Conservation (phyloP, 805 yeast species). For the Metschnikowia dekortorum region DNA sequence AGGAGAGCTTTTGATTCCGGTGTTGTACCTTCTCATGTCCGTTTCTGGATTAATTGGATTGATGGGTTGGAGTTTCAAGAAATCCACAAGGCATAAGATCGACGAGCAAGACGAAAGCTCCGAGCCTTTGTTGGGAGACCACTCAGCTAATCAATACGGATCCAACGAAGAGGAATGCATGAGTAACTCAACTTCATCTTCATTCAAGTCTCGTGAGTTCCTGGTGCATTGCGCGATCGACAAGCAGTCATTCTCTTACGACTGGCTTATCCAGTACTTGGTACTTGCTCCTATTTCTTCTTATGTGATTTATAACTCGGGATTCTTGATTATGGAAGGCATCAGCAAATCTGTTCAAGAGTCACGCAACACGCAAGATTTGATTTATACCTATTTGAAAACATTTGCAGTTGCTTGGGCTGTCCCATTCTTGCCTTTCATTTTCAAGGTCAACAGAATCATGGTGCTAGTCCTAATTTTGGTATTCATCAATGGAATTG, state of each 20-base stretch:
- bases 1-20: slow-evolving; percentile 48
- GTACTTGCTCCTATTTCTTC: slow-evolving; percentile 62
- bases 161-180: slow-evolving; percentile 12
- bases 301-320: slow-evolving; percentile 49
- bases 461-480: slow-evolving; percentile 38
- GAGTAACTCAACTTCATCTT: slow-evolving; percentile 21
- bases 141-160: slow-evolving; percentile 11
- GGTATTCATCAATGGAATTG: slow-evolving; percentile 29
- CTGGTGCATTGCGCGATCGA: slow-evolving; percentile 17
- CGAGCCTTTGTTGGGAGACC: slow-evolving; percentile 28
- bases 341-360: slow-evolving; percentile 71
- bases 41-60: slow-evolving; percentile 50
- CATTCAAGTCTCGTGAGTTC: slow-evolving; percentile 11
- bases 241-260: slow-evolving; percentile 54
- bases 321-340: slow-evolving; percentile 58
- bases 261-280: slow-evolving; percentile 76
- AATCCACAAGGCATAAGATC: slow-evolving; percentile 3
- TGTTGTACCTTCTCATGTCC: slow-evolving; percentile 45
- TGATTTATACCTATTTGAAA: slow-evolving; percentile 27
- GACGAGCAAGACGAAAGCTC: slow-evolving; percentile 20
- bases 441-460: slow-evolving; percentile 59
- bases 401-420: slow-evolving; percentile 29
- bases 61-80: slow-evolving; percentile 39
- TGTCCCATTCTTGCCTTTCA: slow-evolving; percentile 60
- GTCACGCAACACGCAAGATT: slow-evolving; percentile 40